Conservation (phyloP, 495 filamentous ascomycete genomes). For the Xylaria flabelliformis region DNA sequence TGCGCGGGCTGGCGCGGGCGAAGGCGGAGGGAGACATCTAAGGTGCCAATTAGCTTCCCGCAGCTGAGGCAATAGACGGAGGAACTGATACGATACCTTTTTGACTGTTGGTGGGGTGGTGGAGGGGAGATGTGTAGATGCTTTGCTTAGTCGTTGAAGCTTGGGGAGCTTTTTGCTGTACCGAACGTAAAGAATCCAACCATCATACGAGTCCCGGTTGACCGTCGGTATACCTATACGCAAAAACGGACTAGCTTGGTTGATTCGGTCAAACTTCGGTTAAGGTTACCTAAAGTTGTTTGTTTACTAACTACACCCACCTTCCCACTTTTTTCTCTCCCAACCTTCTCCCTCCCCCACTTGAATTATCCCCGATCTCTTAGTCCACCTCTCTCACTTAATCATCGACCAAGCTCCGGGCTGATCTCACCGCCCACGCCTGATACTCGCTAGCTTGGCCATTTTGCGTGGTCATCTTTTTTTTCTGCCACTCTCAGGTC, state of each 20-base stretch:
- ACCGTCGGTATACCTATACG: not conserved
- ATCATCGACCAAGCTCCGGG: no score
- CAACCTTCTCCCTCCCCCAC: not conserved
- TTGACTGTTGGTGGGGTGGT: constrained; percentile 18
- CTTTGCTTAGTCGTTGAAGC: constrained; percentile 23
- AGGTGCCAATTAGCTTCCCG: constrained; percentile 38
- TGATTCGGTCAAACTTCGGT: constrained; percentile 17
- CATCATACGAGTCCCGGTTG: constrained; percentile 17
- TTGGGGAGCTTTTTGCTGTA: constrained; percentile 5
- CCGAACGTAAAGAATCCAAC: constrained; percentile 8
- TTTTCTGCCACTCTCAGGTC: constrained; percentile 35
- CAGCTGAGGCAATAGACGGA: not conserved
- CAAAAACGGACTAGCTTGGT: not conserved
- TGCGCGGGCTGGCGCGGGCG: constrained; percentile 64
- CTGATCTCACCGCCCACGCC: constrained; percentile 23
- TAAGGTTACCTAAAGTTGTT: not conserved
- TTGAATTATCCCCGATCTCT: not conserved
- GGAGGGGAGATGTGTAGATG: constrained; percentile 31
- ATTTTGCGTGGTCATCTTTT: constrained; percentile 35
- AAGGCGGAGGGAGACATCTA: constrained; percentile 85
- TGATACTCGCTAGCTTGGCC: not conserved
- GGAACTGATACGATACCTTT: constrained; percentile 24
- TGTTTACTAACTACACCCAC: not conserved
- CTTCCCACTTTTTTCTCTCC: not conserved
- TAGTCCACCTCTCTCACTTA: not conserved